phyloP scores from a whole-genome alignment of 2,329 filamentous ascomycete genomes.

The Aurifilum marmelostoma region DNA sequence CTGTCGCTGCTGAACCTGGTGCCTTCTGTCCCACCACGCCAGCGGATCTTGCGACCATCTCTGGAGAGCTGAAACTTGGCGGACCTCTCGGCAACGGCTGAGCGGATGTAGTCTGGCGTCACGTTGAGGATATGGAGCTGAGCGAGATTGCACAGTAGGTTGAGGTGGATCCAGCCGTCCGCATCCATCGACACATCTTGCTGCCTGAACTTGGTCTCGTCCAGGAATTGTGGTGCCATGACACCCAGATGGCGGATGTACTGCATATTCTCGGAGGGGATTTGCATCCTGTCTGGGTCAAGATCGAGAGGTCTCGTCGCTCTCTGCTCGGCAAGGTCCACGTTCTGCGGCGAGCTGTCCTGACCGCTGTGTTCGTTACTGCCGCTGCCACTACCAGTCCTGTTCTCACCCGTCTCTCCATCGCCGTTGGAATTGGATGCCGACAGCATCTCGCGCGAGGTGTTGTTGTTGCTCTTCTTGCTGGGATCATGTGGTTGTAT shows the following conservation, averaged over 20 bases:
- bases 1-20: constrained; percentile 70
- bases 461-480: constrained; percentile 41
- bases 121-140: constrained; percentile 86
- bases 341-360: constrained; percentile 47
- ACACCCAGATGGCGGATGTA: constrained; percentile 75
- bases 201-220: constrained; percentile 42
- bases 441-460: constrained; percentile 49
- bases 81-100: constrained; percentile 71
- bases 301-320: constrained; percentile 77
- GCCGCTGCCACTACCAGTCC: constrained; percentile 33
- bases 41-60: constrained; percentile 79
- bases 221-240: constrained; percentile 46
- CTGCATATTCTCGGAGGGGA: constrained; percentile 76
- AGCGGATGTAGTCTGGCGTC: constrained; percentile 75
- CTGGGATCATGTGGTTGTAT: constrained; percentile 45
- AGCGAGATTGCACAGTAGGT: constrained; percentile 78
- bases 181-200: constrained; percentile 61
- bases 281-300: constrained; percentile 76
- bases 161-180: constrained; percentile 82
- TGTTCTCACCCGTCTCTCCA: constrained; percentile 45
- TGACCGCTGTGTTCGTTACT: constrained; percentile 38
- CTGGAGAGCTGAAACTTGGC: constrained; percentile 75
- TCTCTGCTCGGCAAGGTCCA: constrained; percentile 65
- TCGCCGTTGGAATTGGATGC: constrained; percentile 53
- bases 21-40: constrained; percentile 70